Evolutionary conservation across 2,329 filamentous ascomycete genomes (phyloP).

Genomic region (Ophiostoma ulmi): DNA sequence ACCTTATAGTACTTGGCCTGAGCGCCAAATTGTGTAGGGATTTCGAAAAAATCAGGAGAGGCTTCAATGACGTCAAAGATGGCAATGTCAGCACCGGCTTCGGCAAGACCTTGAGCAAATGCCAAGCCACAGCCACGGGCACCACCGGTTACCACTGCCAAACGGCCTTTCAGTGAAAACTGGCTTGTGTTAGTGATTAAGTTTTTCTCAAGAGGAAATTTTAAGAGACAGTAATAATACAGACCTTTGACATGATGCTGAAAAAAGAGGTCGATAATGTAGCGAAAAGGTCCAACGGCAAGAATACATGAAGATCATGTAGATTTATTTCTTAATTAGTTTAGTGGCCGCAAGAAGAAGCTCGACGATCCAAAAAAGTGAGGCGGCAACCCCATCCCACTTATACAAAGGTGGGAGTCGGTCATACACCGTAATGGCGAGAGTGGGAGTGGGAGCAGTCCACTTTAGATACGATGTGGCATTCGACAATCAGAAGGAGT

Average conservation of each 20-base stretch:
- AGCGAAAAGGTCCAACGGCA: not conserved
- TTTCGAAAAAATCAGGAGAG: conserved; percentile 6
- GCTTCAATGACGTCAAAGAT: conserved; percentile 25
- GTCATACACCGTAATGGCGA: not conserved
- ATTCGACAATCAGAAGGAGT: not conserved
- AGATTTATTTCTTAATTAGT: not conserved
- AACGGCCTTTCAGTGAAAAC: conserved; percentile 35
- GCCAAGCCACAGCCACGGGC: conserved; percentile 68
- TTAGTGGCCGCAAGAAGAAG: not conserved
- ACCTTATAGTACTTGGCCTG: conserved; percentile 24
- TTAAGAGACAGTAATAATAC: not conserved
- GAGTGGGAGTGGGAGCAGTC: not conserved
- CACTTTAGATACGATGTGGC: not conserved
- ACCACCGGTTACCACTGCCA: conserved; percentile 66
- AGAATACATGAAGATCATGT: not conserved
- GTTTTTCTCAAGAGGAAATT: too few species aligned
- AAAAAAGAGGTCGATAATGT: not conserved
- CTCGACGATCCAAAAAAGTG: not conserved
- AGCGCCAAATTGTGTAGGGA: conserved; percentile 20
- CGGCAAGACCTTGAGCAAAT: conserved; percentile 66
- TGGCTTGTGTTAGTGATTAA: not conserved
- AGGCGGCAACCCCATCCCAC: not conserved
- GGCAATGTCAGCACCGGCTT: conserved; percentile 54
- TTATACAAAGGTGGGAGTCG: not conserved
- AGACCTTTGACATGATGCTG: not conserved